Conservation (phyloP, 768 basidiomycete species). For the Tylopilus sp. region DNA sequence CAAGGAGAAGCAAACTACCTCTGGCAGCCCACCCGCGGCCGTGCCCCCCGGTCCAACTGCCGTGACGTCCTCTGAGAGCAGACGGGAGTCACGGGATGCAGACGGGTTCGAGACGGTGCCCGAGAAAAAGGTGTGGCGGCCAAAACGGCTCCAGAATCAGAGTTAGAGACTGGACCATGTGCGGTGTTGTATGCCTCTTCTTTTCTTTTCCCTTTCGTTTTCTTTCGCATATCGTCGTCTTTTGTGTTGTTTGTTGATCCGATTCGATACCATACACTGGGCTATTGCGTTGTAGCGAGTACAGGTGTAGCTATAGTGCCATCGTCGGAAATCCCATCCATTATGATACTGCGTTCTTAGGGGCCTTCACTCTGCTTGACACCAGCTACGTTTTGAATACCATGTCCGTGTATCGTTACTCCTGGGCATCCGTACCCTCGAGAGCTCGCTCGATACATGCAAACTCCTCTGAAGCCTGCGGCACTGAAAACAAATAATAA, state of each 20-base stretch:
- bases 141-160: conserved; percentile 16
- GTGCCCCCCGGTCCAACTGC: background rate
- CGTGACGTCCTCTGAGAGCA: conserved; percentile 33
- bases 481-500: too few species aligned
- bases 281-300: conserved; percentile 9
- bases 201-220: background rate
- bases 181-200: too few species aligned
- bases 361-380: too few species aligned
- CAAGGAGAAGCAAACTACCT: background rate
- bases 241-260: conserved; percentile 7
- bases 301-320: conserved; percentile 6
- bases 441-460: too few species aligned
- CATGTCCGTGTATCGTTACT: too few species aligned
- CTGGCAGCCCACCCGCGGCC: too few species aligned
- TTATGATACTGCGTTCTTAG: background rate
- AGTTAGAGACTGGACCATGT: too few species aligned
- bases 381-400: too few species aligned
- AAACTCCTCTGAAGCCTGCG: too few species aligned
- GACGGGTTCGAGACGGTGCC: conserved; percentile 71
- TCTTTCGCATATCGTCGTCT: background rate
- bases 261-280: conserved; percentile 10
- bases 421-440: too few species aligned
- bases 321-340: background rate
- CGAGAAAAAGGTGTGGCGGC: conserved; percentile 24
- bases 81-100: conserved; percentile 57